Evolutionary conservation across 495 filamentous ascomycete genomes (phyloP), one percentile per base, ranked within the genome.

Genomic region (Pseudevernia furfuracea): DNA sequence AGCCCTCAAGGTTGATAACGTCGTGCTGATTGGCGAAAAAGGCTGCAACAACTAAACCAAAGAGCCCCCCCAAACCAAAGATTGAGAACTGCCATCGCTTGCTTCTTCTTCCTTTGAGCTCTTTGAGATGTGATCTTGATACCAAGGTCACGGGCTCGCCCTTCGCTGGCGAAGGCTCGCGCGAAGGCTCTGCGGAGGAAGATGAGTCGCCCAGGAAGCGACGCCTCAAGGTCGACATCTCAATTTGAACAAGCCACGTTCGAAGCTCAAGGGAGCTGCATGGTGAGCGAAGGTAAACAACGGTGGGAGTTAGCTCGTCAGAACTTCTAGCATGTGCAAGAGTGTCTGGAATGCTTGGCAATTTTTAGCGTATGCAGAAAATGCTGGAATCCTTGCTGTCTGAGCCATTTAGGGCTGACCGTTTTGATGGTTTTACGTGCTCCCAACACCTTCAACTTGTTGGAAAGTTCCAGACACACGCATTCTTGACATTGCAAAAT

Each of bases 21-120:
- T 96, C 90, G 75, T 90, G 89, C 72, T 82, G 89, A 58, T 86
- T 83, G 25, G 91, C 92, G 67, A 97, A 92, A 74, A 95, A 88
- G 48, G 89, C 84, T 5, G 92, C 92, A 36, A 87, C 78, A 14
- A 90, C 76, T 62, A 97, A 79, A 25, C 92, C 92, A 71, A 95
- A 92, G 43, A 96, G 67, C 39, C 89, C 90, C 37, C 92, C 92
- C 43, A 96, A 74, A 11, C 85, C 71, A 77, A 97, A 97, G 46
- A 96, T 89, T 59, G 91, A 83, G 2, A 85, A 84, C 75, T 83
- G 87, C 59, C 85, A 84, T 62, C 90, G 84, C 73, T 90, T 92
- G 60, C 76, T 80, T 60, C 80, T 68, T 38, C 65, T 66, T 14
- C 30, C 66, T 30, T 68, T 68, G 17, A 71, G 58, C 46, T 67